Base-by-base conservation (phyloP, 140 eudicot genomes). In the Ambrosia hybrid region DNA sequence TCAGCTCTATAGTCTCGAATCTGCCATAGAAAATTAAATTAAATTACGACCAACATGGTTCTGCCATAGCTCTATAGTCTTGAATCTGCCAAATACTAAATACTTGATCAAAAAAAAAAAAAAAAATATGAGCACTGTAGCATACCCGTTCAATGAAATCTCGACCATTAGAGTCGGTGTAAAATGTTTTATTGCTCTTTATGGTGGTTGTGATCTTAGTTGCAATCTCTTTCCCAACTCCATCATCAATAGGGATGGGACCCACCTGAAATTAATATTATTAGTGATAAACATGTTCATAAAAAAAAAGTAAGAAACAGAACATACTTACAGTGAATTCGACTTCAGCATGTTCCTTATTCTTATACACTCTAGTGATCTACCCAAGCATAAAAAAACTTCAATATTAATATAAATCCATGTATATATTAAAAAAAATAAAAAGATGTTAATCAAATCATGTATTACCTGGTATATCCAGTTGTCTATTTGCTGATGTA, bases 391-490 rank as follows among this genome's bases (percentile, higher is more conserved):
- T 16, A 21, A 49, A 78, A 75, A 36, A 0, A 75, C 43, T 12
- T 48, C 53, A 26, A 64, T 14, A 71, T 26, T 56, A 2, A 43
- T 16, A 68, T 33, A 66, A 9, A 8, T 37, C 13, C 9, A 64
- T 51, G 2, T 0, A 48, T 65, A 6, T n/a, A n/a, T n/a, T 8
- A 39, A 52, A 69, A 46, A n/a, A 46, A 60, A 62, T 55, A 62
- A 67, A 26, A 61, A 7, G 45, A 33, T 55, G 70, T 57, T 36
- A 63, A 68, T 68, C 7, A 0, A 30, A 73, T 57, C 41, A 61
- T 10, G 37, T 4, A 74, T 67, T n/a, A 93, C 99, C 99, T 94
- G 96, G 85, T 90, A 85, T 82, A 94, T 83, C 97, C 97, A 94
- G 26, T 94, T 73, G 79, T 77, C 86, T 59, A 94, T 85, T 73